A percentile compares a stretch with the other conserved stretches of the same genome.
Conservation (phyloP, 108 stramenopile genomes). For the Cyclotella atomus region DNA sequence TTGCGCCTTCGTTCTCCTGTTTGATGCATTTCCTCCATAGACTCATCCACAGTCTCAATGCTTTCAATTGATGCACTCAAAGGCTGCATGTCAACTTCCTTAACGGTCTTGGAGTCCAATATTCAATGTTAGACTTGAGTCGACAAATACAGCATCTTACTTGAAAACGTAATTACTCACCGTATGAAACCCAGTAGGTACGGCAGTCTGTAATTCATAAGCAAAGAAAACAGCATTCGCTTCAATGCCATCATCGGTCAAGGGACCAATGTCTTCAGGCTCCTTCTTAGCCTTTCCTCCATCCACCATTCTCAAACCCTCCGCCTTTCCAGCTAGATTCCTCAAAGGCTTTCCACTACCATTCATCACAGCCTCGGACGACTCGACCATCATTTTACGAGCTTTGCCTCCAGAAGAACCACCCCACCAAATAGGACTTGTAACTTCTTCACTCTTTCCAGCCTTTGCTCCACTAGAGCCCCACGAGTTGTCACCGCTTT, state of each 20-base stretch:
- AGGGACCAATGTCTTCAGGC: background rate
- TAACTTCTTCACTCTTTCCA: slow-evolving; percentile 1
- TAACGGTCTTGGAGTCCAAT: background rate
- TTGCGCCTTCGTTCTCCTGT: background rate
- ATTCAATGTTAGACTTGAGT: background rate
- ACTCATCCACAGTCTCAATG: background rate
- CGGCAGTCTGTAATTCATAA: background rate
- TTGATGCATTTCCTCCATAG: background rate
- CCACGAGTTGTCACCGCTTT: background rate
- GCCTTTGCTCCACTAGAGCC: slow-evolving; percentile 6
- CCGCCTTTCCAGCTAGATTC: background rate
- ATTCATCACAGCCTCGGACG: background rate
- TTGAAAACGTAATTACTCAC: slow-evolving; percentile 3
- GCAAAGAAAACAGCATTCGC: background rate
- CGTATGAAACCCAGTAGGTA: background rate
- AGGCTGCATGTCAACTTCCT: background rate
- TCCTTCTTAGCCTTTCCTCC: background rate
- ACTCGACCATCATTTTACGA: background rate
- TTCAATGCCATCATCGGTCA: background rate
- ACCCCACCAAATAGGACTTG: background rate
- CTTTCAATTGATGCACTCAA: background rate
- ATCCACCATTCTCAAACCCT: background rate
- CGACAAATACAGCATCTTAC: background rate
- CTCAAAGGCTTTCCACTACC: background rate
- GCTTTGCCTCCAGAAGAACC: background rate